Percentiles rank a stretch among this genome's conserved stretches.
Evolutionary conservation across 371 early-diverging fungal genomes (phyloP).

Genomic region (Amoeboaphelidium protococcarum): DNA sequence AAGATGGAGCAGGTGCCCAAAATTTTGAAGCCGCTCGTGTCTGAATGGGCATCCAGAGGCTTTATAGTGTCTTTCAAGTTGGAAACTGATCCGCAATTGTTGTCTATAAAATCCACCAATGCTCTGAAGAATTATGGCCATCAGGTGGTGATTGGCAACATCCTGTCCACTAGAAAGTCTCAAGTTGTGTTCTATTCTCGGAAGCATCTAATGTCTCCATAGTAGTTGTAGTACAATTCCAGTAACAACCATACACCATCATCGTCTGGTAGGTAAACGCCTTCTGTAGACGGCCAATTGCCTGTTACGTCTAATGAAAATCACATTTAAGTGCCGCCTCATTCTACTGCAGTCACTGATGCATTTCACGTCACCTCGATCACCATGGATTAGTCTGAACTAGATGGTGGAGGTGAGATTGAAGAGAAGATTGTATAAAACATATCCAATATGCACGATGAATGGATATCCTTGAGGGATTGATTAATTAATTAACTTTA

Average conservation of each 20-base stretch:
- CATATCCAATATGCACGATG: conserved; percentile 33
- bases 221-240: too few species aligned
- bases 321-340: too few species aligned
- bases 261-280: too few species aligned
- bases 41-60: conserved; percentile 58
- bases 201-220: too few species aligned
- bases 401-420: conserved; percentile 37
- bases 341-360: not conserved
- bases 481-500: too few species aligned
- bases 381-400: conserved; percentile 29
- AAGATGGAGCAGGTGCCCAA: conserved; percentile 88
- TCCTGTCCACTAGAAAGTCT: conserved; percentile 58
- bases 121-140: conserved; percentile 72
- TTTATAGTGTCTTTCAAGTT: conserved; percentile 90
- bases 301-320: too few species aligned
- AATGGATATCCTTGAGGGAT: too few species aligned
- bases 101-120: conserved; percentile 49
- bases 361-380: conserved; percentile 8
- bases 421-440: conserved; percentile 55
- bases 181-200: conserved; percentile 29
- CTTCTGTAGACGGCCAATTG: too few species aligned
- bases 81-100: conserved; percentile 62
- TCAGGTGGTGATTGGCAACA: conserved; percentile 86
- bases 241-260: too few species aligned
- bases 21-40: conserved; percentile 66